These are phyloP conservation scores for Glycine tomentella DNA, from an alignment of 306 rosid species.

Conservation along the genomic window DNA sequence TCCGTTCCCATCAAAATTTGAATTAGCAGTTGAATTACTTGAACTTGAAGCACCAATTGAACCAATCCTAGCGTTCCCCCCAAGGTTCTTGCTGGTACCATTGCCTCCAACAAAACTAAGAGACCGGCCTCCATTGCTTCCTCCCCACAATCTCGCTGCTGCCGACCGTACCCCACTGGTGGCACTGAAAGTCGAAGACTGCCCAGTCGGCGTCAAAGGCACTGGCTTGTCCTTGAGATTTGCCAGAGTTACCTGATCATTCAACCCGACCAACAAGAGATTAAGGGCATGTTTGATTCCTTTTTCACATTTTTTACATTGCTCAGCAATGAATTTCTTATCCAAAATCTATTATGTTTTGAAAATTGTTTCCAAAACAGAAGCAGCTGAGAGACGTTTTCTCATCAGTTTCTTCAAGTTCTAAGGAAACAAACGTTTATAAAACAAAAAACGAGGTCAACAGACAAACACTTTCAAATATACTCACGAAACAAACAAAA, in stretches of 20 bases:
- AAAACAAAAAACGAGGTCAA: neutral
- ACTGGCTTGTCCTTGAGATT: conserved; percentile 87
- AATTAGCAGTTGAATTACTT: conserved; percentile 63
- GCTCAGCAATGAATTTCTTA: neutral
- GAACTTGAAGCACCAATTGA: conserved; percentile 79
- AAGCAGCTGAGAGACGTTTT: neutral
- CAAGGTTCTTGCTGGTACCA: conserved; percentile 78
- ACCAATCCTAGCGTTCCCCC: conserved; percentile 75
- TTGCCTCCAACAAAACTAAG: conserved; percentile 94
- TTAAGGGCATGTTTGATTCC: neutral
- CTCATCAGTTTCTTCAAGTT: neutral
- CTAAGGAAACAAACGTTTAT: neutral
- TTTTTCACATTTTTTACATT: neutral
- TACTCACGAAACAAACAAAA: neutral
- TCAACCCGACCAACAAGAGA: conserved; percentile 21
- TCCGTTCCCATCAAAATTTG: conserved; percentile 94
- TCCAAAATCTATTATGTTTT: neutral
- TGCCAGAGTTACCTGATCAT: conserved; percentile 74
- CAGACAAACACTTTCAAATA: neutral
- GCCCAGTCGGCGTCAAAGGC: conserved; percentile 71
- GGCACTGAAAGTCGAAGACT: conserved; percentile 74
- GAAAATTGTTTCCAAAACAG: neutral
- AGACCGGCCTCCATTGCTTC: conserved; percentile 86
- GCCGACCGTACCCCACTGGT: conserved; percentile 91
- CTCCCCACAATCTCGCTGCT: conserved; percentile 86